phyloP scores from a whole-genome alignment of 768 basidiomycete species.

The Rhizopogon roseolus region DNA sequence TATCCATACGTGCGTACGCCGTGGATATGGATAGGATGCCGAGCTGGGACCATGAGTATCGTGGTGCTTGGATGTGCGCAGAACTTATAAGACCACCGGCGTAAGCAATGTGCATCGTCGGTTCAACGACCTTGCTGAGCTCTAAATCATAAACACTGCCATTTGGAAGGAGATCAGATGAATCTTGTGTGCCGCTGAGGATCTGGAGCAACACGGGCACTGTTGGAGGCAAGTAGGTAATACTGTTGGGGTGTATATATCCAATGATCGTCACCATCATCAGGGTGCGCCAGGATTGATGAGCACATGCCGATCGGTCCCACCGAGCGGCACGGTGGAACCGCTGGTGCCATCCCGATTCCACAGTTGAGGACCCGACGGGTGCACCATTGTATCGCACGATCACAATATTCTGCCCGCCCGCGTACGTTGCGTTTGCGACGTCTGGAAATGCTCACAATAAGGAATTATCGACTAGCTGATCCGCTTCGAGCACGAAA shows the following conservation, averaged over 20 bases:
- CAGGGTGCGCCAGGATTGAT: slow-evolving; percentile 14
- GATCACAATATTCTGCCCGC: slow-evolving; percentile 33
- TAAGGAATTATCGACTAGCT: slow-evolving; percentile 35
- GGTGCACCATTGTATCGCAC: slow-evolving; percentile 33
- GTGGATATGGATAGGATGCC: slow-evolving; percentile 28
- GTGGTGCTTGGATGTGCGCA: neutral
- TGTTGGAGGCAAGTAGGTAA: slow-evolving; percentile 6
- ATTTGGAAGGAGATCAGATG: slow-evolving; percentile 30
- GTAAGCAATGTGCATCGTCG: neutral
- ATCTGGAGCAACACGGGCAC: slow-evolving; percentile 40
- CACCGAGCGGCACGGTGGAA: slow-evolving; percentile 8
- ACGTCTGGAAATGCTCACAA: slow-evolving; percentile 22
- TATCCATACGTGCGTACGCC: slow-evolving; percentile 16
- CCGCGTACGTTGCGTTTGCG: slow-evolving; percentile 20
- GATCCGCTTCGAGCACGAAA: slow-evolving; percentile 25
- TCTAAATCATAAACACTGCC: slow-evolving; percentile 37
- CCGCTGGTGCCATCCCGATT: slow-evolving; percentile 9
- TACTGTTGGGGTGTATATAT: neutral
- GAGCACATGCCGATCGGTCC: slow-evolving; percentile 14
- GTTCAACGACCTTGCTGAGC: slow-evolving; percentile 33
- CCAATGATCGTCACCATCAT: slow-evolving; percentile 2
- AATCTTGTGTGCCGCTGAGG: slow-evolving; percentile 27
- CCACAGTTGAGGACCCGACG: slow-evolving; percentile 23
- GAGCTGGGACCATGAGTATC: neutral
- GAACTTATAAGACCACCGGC: neutral